Percentiles rank a stretch among this genome's conserved stretches.
Conservation (phyloP, 2,329 filamentous ascomycete genomes). For the Cladophialophora immunda region DNA sequence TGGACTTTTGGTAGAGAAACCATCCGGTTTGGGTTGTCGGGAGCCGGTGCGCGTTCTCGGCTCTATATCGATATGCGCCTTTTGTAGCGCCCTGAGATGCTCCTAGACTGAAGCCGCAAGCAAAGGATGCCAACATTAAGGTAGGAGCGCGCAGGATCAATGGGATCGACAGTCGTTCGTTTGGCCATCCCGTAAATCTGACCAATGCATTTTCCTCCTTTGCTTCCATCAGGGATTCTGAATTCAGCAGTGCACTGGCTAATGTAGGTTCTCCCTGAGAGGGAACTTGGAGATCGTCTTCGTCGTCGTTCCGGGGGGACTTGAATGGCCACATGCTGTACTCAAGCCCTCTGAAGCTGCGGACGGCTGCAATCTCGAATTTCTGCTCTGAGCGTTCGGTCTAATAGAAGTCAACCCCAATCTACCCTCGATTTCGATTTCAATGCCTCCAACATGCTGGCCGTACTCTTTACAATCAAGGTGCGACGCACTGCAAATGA, state of each 20-base stretch:
- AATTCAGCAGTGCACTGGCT: background rate
- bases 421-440: background rate
- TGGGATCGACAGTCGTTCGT: constrained; percentile 66
- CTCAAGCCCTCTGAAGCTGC: background rate
- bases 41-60: constrained; percentile 94
- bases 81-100: constrained; percentile 75
- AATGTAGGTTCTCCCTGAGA: background rate
- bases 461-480: background rate
- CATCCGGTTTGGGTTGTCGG: constrained; percentile 84
- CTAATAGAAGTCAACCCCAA: background rate
- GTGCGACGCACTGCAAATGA: background rate
- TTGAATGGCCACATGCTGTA: constrained; percentile 37
- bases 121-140: constrained; percentile 69
- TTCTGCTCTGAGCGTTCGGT: background rate
- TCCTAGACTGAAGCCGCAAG: constrained; percentile 75
- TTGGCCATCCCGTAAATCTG: constrained; percentile 42
- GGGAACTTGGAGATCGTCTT: constrained; percentile 5
- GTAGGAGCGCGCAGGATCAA: constrained; percentile 72
- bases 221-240: background rate
- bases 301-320: constrained; percentile 9
- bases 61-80: constrained; percentile 84
- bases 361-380: background rate
- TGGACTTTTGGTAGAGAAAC: constrained; percentile 99
- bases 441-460: background rate
- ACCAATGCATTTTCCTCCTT: constrained; percentile 26